Base-by-base conservation (phyloP, 2,329 filamentous ascomycete species). In the Neofusicoccum umdonicola region DNA sequence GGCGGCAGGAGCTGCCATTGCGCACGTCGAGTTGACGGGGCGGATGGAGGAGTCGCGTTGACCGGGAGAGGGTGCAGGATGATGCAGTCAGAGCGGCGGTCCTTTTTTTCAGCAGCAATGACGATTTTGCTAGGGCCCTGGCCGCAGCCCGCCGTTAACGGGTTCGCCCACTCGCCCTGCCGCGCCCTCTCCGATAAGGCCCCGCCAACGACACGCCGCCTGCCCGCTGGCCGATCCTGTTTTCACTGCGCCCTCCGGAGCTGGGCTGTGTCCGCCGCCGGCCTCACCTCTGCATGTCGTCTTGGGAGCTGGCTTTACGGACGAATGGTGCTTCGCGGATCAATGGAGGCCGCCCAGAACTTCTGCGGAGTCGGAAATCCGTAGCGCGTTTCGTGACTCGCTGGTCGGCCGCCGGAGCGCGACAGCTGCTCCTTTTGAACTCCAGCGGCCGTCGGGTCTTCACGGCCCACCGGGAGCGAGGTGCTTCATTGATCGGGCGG, bases 1-100 rank as follows among this genome's bases (percentile, higher is more conserved):
- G 67, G 64, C 68, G 69, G 74, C 68, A 66, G 76, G 72, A 73
- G 39, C 52, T 52, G 64, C 64, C 64, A 66, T 66, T 56, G 56
- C 51, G 50, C 62, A n/a, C 42, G 50, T 56, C 42, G 51, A 42
- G 41, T 17, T 48, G 62, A 45, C 48, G 31, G 48, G 47, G 51
- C 42, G 41, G 41, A 13, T 39, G 37, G 1, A 15, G 19, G 12
- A 42, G 42, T 48, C 51, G 35, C 37, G 41, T 31, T 48, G 62
- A 31, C 27, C 7, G 15, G 9, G n/a, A 22, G 17, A 61, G 27
- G 34, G 52, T n/a, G 19, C n/a, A 17, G 27, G 52, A 42, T 15
- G 51, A 41, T 42, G 8, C 35, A 56, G 52, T 44, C 52, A 63
- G 48, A 37, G 22, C 19, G 27, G 50, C 50, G 62, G 41, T 37